A percentile compares a stretch with the other conserved stretches of the same genome.
Evolutionary conservation across 2,329 filamentous ascomycete species (phyloP).

Genomic region (Delphinella strobiligena): DNA sequence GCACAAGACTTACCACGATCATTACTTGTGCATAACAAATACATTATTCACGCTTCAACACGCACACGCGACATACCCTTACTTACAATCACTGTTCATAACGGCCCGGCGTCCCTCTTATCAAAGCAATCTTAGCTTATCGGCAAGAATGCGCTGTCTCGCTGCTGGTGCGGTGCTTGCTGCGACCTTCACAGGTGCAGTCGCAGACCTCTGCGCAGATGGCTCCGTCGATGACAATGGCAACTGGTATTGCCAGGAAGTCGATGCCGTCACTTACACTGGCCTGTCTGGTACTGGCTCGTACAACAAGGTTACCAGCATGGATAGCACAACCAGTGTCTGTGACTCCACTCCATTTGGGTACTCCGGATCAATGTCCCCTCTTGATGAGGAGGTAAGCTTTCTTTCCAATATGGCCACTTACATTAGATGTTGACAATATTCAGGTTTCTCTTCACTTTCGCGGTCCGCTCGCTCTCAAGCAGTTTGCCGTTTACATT

Average conservation of each 20-base stretch:
- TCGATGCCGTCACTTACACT: constrained; percentile 55
- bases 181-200: constrained; percentile 9
- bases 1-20: constrained; percentile 3
- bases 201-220: constrained; percentile 16
- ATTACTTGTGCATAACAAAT: constrained; percentile 4
- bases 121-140: no score
- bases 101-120: no score
- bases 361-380: constrained; percentile 52
- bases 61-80: constrained; percentile 3
- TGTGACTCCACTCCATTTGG: constrained; percentile 42
- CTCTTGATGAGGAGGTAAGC: constrained; percentile 59
- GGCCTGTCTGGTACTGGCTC: constrained; percentile 33
- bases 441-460: constrained; percentile 57
- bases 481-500: constrained; percentile 58
- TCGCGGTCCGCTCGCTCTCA: constrained; percentile 56
- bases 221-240: constrained; percentile 26
- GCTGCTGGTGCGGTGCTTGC: constrained; percentile 9
- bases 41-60: no score
- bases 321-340: constrained; percentile 42
- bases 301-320: constrained; percentile 53
- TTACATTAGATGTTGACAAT: neutral
- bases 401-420: neutral
- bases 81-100: no score
- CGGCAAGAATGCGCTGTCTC: constrained; percentile 9
- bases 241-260: constrained; percentile 56